A percentile compares a stretch with the other conserved stretches of the same genome.
phyloP scores from a whole-genome alignment of 108 stramenopile genomes.

The Pelagomonas calceolata region DNA sequence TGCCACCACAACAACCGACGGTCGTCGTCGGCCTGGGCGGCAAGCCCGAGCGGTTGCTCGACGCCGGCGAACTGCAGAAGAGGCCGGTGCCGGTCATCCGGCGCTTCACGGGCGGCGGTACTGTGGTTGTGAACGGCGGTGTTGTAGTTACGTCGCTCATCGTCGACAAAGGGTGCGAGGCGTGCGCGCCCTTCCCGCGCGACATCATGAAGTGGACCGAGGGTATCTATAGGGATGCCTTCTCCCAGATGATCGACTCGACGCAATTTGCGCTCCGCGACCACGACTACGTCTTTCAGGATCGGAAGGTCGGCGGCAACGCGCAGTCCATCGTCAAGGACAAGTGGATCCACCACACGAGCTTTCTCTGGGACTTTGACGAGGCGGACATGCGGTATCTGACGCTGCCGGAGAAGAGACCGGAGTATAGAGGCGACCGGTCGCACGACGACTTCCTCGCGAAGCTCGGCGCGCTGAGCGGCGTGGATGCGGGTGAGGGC shows the following conservation, averaged over 20 bases:
- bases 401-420: slow-evolving; percentile 68
- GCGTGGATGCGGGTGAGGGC: background rate
- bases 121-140: slow-evolving; percentile 72
- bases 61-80: slow-evolving; percentile 34
- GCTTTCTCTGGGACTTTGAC: slow-evolving; percentile 78
- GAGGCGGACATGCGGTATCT: slow-evolving; percentile 61
- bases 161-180: slow-evolving; percentile 34
- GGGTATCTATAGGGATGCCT: slow-evolving; percentile 27
- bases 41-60: slow-evolving; percentile 54
- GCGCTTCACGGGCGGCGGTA: slow-evolving; percentile 87
- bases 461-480: slow-evolving; percentile 32
- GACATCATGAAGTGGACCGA: slow-evolving; percentile 76
- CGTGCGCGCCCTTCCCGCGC: slow-evolving; percentile 54
- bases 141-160: slow-evolving; percentile 71
- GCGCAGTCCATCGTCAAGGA: slow-evolving; percentile 71
- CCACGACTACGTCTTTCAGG: slow-evolving; percentile 75
- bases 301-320: slow-evolving; percentile 82
- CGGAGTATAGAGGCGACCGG: slow-evolving; percentile 73
- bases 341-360: slow-evolving; percentile 87
- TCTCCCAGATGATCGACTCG: background rate
- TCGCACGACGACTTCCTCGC: slow-evolving; percentile 68
- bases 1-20: slow-evolving; percentile 21
- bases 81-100: slow-evolving; percentile 58
- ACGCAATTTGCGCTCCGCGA: slow-evolving; percentile 46
- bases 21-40: slow-evolving; percentile 80